Conservation (phyloP, 2,329 filamentous ascomycete species). For the Fusarium globosum region DNA sequence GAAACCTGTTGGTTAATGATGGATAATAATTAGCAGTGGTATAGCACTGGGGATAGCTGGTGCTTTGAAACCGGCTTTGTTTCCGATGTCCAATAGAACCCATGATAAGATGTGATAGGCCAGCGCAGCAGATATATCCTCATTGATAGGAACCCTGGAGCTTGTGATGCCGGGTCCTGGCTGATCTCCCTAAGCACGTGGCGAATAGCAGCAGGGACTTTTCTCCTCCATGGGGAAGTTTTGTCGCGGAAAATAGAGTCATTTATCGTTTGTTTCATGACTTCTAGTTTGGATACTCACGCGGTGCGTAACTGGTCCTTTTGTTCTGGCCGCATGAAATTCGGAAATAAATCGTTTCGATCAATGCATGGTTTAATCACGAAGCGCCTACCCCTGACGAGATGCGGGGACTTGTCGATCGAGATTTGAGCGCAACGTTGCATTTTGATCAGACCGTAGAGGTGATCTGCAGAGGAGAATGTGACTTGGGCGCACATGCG, state of each 20-base stretch:
- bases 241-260: not conserved
- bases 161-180: not conserved
- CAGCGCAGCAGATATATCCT: not conserved
- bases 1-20: not conserved
- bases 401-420: slow-evolving; percentile 3
- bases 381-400: not conserved
- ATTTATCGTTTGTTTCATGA: not conserved
- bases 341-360: not conserved
- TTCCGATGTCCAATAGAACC: not conserved
- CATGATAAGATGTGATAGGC: not conserved
- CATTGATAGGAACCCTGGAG: not conserved
- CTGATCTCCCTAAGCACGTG: not conserved
- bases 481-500: not conserved
- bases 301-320: not conserved
- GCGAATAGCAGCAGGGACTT: not conserved
- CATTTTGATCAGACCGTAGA: not conserved
- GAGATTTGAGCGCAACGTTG: slow-evolving; percentile 4
- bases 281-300: not conserved
- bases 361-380: not conserved
- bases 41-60: not conserved
- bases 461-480: not conserved
- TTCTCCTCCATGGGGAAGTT: not conserved
- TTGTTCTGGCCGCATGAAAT: not conserved
- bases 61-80: not conserved
- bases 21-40: not conserved